phyloP scores from a whole-genome alignment of 1,284 basidiomycete species.

The Spongispora temasekensis region DNA sequence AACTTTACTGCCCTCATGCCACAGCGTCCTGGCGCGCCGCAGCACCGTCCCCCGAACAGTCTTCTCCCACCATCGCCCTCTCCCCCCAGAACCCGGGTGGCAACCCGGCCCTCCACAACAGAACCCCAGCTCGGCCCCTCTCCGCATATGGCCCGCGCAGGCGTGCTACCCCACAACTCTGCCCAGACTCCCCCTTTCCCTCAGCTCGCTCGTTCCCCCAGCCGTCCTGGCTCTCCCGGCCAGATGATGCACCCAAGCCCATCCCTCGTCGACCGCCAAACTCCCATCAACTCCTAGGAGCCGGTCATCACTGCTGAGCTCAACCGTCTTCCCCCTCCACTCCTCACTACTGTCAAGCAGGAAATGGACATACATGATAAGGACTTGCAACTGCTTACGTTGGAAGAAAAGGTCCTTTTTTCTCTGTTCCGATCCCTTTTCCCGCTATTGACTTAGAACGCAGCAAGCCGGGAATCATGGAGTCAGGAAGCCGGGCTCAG shows the following conservation, averaged over 20 bases:
- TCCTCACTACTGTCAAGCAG: conserved; percentile 41
- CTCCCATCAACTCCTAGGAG: conserved; percentile 32
- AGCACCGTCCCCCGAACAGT: conserved; percentile 43
- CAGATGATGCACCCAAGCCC: conserved; percentile 57
- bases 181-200: conserved; percentile 43
- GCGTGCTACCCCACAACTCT: conserved; percentile 51
- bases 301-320: conserved; percentile 41
- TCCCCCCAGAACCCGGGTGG: conserved; percentile 40
- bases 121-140: conserved; percentile 49
- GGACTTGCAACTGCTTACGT: conserved; percentile 45
- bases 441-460: conserved; percentile 26
- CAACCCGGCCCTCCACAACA: conserved; percentile 31
- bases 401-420: conserved; percentile 56
- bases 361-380: conserved; percentile 51
- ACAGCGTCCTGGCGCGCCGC: conserved; percentile 36
- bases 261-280: conserved; percentile 49
- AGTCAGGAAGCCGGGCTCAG: conserved; percentile 32
- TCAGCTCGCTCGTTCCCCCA: conserved; percentile 51
- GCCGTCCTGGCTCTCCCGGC: conserved; percentile 55
- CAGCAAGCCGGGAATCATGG: conserved; percentile 21
- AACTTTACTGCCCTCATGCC: conserved; percentile 29
- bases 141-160: conserved; percentile 46
- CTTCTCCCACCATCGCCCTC: conserved; percentile 45
- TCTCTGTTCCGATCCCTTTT: conserved; percentile 40
- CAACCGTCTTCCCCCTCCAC: conserved; percentile 32